Percentiles rank a stretch among this genome's conserved stretches.
Evolutionary conservation across 352 stramenopile genomes (phyloP).

Genomic region (Phytophthora ohioensis): DNA sequence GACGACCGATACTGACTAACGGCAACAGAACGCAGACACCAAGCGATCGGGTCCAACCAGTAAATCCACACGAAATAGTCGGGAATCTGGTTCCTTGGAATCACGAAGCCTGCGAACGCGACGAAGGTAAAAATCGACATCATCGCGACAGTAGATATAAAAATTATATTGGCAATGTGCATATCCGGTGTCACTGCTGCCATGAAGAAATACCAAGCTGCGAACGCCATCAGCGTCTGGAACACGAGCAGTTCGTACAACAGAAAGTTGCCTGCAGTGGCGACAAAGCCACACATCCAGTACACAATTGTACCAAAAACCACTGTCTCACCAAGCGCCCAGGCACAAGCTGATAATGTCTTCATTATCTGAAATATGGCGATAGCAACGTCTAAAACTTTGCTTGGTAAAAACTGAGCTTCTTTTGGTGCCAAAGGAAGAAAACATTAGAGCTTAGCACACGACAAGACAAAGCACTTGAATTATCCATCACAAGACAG

Average conservation of each 20-base stretch:
- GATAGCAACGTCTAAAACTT: too few species aligned
- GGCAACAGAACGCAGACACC: conserved; percentile 56
- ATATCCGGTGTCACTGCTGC: conserved; percentile 48
- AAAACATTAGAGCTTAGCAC: too few species aligned
- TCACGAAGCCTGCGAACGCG: conserved; percentile 69
- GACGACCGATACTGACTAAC: conserved; percentile 63
- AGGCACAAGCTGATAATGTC: not conserved
- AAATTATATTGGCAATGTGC: conserved; percentile 64
- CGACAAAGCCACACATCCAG: conserved; percentile 80
- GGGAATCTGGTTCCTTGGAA: conserved; percentile 62
- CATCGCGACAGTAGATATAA: too few species aligned
- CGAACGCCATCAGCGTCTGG: conserved; percentile 63
- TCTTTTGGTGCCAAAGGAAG: too few species aligned
- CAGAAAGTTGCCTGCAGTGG: conserved; percentile 28
- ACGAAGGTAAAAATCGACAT: conserved; percentile 68
- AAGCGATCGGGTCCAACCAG: conserved; percentile 77
- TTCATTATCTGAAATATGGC: too few species aligned
- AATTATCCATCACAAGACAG: too few species aligned
- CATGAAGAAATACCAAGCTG: conserved; percentile 69
- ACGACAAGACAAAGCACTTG: too few species aligned
- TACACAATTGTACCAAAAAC: conserved; percentile 88
- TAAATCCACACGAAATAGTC: conserved; percentile 76
- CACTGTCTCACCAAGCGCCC: conserved; percentile 70
- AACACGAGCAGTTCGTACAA: conserved; percentile 54
- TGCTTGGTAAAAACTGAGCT: too few species aligned